Base-by-base conservation (phyloP, 2,329 filamentous ascomycete genomes). In the Zasmidium citrigriseum region DNA sequence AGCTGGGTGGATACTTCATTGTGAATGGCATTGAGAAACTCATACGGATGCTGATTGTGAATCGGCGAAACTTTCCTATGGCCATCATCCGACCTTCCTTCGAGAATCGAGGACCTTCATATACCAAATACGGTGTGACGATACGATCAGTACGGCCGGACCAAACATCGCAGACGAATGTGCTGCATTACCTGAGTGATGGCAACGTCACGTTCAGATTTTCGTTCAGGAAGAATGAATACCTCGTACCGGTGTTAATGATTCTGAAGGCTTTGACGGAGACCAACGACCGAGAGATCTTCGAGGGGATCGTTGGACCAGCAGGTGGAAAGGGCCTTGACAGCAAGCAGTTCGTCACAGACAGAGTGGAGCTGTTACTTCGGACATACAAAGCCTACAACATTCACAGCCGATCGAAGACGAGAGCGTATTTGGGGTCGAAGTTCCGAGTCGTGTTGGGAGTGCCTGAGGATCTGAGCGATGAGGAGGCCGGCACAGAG, bases 21-120 rank as follows among this genome's bases (percentile, higher is more conserved):
- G 90, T 99, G 70, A 99, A 99, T 74, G 95, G 95, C 64, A 96
- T 93, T 70, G 95, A 99, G 76, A 98, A 97, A 79, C 86, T 98
- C 58, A 92, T 98, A 68, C 91, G 95, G 72, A 87, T 98, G 80
- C 82, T 99, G 62, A 88, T 96, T 64, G 85, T 98, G 62, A 91
- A 92, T 72, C 86, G 91, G 75, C 85, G 95, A 70, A 99, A 99
- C 75, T 97, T 91, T 71, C 93, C 95, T 52, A 90, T 97, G 85
- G 93, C 93, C 48, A 97, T 98, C 74, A 85, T 91, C 67, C 90
- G 95, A 72, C 88, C 89, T 50, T 96, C 93, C 66, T 99, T 98
- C 78, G 84, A 86, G 64, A 93, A 91, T 69, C 88, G 95, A 78
- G 95, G 95, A 38, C 82, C 88, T 20, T 85, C 90, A 61, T 99